A percentile compares a stretch with the other conserved stretches of the same genome.
phyloP scores from a whole-genome alignment of 1,284 basidiomycete species.

The Exsudoporus floridanus region DNA sequence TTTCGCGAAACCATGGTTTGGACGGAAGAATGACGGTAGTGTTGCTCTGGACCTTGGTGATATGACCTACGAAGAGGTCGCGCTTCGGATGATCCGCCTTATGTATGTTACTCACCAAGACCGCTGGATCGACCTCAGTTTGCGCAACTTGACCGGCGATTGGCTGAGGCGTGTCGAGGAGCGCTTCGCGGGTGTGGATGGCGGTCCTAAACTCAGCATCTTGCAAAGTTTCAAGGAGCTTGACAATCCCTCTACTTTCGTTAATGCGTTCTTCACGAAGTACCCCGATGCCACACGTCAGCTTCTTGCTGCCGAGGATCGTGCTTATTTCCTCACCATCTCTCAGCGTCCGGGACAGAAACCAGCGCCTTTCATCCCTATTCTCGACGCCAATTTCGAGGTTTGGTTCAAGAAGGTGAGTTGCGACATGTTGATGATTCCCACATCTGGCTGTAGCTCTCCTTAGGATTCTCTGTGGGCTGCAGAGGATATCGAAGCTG shows the following conservation, averaged over 20 bases:
- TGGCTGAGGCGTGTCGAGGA: slow-evolving; percentile 97
- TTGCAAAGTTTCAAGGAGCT: slow-evolving; percentile 88
- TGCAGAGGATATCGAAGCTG: slow-evolving; percentile 96
- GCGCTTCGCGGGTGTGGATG: slow-evolving; percentile 92
- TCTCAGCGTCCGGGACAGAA: slow-evolving; percentile 95
- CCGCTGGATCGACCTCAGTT: slow-evolving; percentile 93
- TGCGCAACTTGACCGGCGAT: slow-evolving; percentile 94
- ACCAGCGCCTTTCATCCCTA: slow-evolving; percentile 98
- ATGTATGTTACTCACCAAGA: slow-evolving; percentile 92
- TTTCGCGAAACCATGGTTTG: slow-evolving; percentile 97
- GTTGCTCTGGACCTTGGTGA: slow-evolving; percentile 87
- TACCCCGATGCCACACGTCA: slow-evolving; percentile 85
- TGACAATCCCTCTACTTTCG: slow-evolving; percentile 78
- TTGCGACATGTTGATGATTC: slow-evolving; percentile 1
- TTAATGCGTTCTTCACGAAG: slow-evolving; percentile 81
- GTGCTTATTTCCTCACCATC: slow-evolving; percentile 93
- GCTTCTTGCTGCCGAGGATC: slow-evolving; percentile 92
- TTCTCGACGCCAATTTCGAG: slow-evolving; percentile 90
- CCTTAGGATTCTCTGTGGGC: slow-evolving; percentile 93
- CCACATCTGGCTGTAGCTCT: slow-evolving; percentile 16
- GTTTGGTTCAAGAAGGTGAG: slow-evolving; percentile 98
- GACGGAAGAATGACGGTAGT: slow-evolving; percentile 87
- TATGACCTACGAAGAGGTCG: slow-evolving; percentile 99
- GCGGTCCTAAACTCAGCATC: slow-evolving; percentile 76
- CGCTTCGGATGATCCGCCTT: slow-evolving; percentile 85